Evolutionary conservation across 345 rosid species (phyloP).

Genomic region (Rhodamnia rubescens): DNA sequence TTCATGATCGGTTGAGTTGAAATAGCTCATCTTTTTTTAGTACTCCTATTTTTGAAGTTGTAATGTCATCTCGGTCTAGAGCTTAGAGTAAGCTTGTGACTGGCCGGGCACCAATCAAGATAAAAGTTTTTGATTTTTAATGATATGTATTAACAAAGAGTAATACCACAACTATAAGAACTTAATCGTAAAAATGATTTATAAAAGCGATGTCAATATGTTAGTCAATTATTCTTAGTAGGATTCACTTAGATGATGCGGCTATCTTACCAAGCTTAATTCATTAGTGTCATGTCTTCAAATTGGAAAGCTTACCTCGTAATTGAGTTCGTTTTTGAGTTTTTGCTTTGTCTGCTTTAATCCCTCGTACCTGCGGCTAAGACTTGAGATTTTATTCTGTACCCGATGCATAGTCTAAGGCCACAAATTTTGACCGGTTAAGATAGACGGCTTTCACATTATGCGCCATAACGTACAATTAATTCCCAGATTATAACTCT

Average conservation of each 20-base stretch:
- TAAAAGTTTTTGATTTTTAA: background rate
- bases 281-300: background rate
- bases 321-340: background rate
- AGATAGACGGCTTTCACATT: background rate
- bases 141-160: background rate
- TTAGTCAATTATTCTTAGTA: background rate
- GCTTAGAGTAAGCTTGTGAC: background rate
- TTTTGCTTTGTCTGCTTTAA: background rate
- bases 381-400: background rate
- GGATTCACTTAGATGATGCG: background rate
- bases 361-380: background rate
- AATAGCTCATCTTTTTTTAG: background rate
- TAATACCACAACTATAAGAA: background rate
- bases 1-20: background rate
- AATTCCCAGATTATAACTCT: background rate
- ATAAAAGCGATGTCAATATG: background rate
- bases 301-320: background rate
- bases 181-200: background rate
- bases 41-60: background rate
- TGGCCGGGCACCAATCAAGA: fast-evolving
- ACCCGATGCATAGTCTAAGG: background rate
- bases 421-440: background rate
- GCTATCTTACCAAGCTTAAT: background rate
- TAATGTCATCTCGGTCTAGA: background rate
- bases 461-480: fast-evolving